phyloP scores from a whole-genome alignment of 2,329 filamentous ascomycete species.

The Pseudogymnoascus sp. region DNA sequence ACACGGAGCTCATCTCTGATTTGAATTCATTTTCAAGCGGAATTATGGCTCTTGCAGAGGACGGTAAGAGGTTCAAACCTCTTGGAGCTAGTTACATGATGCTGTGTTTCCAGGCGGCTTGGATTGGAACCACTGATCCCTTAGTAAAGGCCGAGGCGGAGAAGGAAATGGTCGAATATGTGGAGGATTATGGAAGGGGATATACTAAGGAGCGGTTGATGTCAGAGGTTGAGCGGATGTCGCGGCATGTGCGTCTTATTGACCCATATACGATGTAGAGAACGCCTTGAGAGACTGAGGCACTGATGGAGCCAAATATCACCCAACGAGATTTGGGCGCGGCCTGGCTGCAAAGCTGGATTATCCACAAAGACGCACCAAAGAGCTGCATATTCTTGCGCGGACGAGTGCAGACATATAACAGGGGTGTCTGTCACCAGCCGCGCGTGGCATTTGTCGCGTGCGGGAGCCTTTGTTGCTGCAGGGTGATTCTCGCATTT shows the following conservation, averaged over 20 bases:
- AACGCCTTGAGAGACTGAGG: neutral
- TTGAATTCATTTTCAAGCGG: conserved; percentile 23
- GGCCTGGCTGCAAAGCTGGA: neutral
- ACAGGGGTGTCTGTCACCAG: neutral
- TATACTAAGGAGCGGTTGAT: neutral
- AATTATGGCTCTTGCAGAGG: conserved; percentile 24
- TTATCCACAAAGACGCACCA: neutral
- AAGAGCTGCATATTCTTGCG: neutral
- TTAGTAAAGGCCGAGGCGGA: neutral
- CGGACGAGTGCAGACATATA: neutral
- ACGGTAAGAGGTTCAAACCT: conserved; percentile 24
- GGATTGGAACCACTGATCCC: conserved; percentile 15
- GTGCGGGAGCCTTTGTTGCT: neutral
- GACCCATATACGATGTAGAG: neutral
- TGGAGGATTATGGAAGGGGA: neutral
- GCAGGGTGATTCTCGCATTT: neutral
- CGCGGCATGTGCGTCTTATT: neutral
- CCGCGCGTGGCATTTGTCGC: neutral
- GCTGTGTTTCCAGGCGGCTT: conserved; percentile 24
- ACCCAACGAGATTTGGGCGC: neutral
- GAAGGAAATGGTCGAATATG: neutral
- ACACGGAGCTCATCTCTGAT: conserved; percentile 9
- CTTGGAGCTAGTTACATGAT: conserved; percentile 27
- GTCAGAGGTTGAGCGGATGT: neutral
- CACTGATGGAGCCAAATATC: neutral